phyloP scores from a whole-genome alignment of 2,329 filamentous ascomycete species.

The Venturiaceae sp. region DNA sequence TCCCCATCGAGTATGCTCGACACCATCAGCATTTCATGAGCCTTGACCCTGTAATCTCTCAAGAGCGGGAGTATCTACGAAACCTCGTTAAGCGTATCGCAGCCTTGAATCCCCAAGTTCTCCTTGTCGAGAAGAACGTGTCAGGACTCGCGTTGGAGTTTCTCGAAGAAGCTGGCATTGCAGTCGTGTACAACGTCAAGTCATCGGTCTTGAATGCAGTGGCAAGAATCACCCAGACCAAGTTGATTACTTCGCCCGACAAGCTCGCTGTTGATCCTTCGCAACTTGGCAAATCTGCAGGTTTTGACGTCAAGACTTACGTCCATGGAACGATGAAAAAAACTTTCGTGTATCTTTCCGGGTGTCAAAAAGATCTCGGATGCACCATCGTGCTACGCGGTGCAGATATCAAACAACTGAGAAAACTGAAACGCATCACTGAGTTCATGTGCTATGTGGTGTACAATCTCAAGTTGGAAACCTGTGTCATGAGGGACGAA shows the following conservation, averaged over 20 bases:
- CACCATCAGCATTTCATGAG: slow-evolving; percentile 97
- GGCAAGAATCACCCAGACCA: slow-evolving; percentile 80
- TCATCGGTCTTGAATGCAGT: slow-evolving; percentile 92
- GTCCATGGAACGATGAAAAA: slow-evolving; percentile 78
- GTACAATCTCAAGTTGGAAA: slow-evolving; percentile 94
- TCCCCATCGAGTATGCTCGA: slow-evolving; percentile 90
- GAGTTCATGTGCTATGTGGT: slow-evolving; percentile 99
- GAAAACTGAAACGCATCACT: slow-evolving; percentile 81
- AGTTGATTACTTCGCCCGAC: slow-evolving; percentile 89
- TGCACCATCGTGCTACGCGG: slow-evolving; percentile 91
- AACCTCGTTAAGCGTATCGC: slow-evolving; percentile 89
- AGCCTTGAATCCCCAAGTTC: slow-evolving; percentile 70
- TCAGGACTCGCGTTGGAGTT: slow-evolving; percentile 85
- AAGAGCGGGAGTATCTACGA: slow-evolving; percentile 86
- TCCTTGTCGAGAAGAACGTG: slow-evolving; percentile 89
- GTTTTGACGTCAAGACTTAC: slow-evolving; percentile 93
- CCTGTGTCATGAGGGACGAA: slow-evolving; percentile 86
- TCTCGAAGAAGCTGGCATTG: slow-evolving; percentile 78
- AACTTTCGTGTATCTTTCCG: slow-evolving; percentile 91
- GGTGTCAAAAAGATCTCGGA: slow-evolving; percentile 79
- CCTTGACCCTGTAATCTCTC: slow-evolving; percentile 88
- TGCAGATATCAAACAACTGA: slow-evolving; percentile 58
- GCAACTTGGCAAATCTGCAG: slow-evolving; percentile 69
- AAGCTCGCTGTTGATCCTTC: slow-evolving; percentile 72
- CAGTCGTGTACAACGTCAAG: slow-evolving; percentile 95